Base-by-base conservation (phyloP, 164 flowering plant genomes). In the Vitis rotundifolia region DNA sequence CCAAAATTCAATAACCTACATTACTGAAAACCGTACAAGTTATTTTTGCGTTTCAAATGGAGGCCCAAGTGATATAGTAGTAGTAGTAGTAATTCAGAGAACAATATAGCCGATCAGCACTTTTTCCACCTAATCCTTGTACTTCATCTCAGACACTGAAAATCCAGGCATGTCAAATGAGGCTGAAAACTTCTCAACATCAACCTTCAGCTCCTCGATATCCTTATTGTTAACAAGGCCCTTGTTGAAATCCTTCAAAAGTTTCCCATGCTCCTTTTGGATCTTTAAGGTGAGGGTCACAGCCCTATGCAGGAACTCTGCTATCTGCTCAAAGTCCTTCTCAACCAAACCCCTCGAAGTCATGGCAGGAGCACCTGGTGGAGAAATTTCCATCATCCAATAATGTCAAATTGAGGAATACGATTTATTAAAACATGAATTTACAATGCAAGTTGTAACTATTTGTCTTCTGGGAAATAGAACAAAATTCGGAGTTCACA, bases 161-260 rank as follows among this genome's bases (percentile, higher is more conserved):
- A 96, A 96, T 2, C 99, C 99, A 1, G 99, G 99, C 99, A 96
- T 96, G 81, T 96, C 99, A 55, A 87, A 96, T 11, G 97, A 88
- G 71, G 86, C 64, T 0, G 99, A 53, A 49, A 96, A 96, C 79
- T 89, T 92, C 88, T 93, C 99, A 2, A 96, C 99, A 9, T 87
- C 91, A 47, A 71, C 91, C 83, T 96, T 96, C 63, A 96, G 98
- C n/a, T 70, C 70, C 68, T 90, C 98, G 49, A 96, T 89, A 55
- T 91, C 98, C 87, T 89, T 86, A 89, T 96, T 93, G 89, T 91
- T 80, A 53, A 85, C 98, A 63, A 93, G 76, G 2, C 98, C 99
- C 84, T 93, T 96, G 93, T 89, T 93, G 90, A 96, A 96, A 89
- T 96, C 99, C 89, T 96, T 96, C 85, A 96, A 72, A 16, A 93